These are phyloP conservation scores for Penicillium olsonii DNA, from an alignment of 2,329 filamentous ascomycete genomes.

Conservation along the genomic window DNA sequence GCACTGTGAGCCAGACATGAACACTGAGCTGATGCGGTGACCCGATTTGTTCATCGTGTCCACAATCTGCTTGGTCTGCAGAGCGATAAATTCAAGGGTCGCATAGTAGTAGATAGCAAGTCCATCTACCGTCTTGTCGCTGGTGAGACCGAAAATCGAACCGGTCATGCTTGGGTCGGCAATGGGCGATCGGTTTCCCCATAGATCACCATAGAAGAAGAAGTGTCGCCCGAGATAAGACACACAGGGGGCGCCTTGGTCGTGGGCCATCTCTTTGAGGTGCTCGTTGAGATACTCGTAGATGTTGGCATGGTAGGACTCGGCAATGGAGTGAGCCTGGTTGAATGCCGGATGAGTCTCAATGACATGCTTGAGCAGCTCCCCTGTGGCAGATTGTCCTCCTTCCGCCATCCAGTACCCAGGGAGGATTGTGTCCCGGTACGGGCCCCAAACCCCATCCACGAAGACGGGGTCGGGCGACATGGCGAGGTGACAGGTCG, in stretches of 20 bases:
- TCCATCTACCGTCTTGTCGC: constrained; percentile 79
- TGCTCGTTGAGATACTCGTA: constrained; percentile 94
- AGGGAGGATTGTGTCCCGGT: constrained; percentile 88
- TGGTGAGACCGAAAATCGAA: constrained; percentile 78
- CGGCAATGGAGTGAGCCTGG: constrained; percentile 74
- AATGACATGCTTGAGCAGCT: constrained; percentile 89
- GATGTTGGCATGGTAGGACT: constrained; percentile 81
- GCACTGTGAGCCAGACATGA: constrained; percentile 98
- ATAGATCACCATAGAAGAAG: constrained; percentile 97
- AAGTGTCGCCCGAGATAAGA: constrained; percentile 88
- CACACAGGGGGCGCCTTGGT: constrained; percentile 70
- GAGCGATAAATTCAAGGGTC: constrained; percentile 94
- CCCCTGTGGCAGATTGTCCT: constrained; percentile 93
- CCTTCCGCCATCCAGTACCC: constrained; percentile 97
- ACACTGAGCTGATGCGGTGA: constrained; percentile 86
- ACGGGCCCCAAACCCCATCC: constrained; percentile 94
- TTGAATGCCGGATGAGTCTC: constrained; percentile 92
- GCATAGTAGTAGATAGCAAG: constrained; percentile 89
- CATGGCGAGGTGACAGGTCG: constrained; percentile 96
- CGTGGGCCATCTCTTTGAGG: constrained; percentile 72
- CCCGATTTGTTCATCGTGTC: constrained; percentile 90
- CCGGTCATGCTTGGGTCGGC: constrained; percentile 91
- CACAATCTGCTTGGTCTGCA: constrained; percentile 93
- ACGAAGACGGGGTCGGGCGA: constrained; percentile 92
- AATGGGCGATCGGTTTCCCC: constrained; percentile 89